Evolutionary conservation across 2,329 filamentous ascomycete genomes (phyloP), one percentile per base, ranked within the genome.

Genomic region (Alternaria triticina): DNA sequence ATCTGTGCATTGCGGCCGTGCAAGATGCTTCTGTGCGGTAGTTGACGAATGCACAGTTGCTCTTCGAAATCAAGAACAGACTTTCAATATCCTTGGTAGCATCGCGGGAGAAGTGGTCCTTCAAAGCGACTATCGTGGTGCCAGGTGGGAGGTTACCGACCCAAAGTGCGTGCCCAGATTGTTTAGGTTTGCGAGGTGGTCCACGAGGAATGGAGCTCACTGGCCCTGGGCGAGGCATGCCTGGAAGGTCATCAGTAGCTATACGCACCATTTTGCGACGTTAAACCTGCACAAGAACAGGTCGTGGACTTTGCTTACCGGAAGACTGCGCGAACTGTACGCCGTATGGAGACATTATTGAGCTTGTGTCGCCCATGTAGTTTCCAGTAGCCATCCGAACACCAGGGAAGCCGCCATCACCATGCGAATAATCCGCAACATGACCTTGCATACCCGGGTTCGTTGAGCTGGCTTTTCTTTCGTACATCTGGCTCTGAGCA

Each of bases 11-110:
- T 0, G 95, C 95, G 9, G 87, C 85, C 7, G 87, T 82, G 75
- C 94, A 97, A 6, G 89, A 88, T 4, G 84, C 82, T 72, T 97
- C 94, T 54, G 93, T 91, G 66, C 90, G 92, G 78, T 96, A 98
- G 75, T 98, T 98, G 68, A 97, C 93, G 82, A 98, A 98, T 0
- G 94, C 95, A 75, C 95, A 98, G 76, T 97, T 97, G 78, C 94
- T 97, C 79, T 97, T 97, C 0, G 94, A 95, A 44, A 98, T 98
- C 36, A 98, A 83, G 70, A 98, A 97, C 0, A 98, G 83, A 50
- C 94, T 97, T 77, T 97, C 92, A 22, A 98, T 88, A 1, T 94
- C 87, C 45, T 85, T 87, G 0, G 86, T 86, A 0, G 93, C 90
- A 68, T 94, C 91, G 66, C 88, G 89, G 65, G 92, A 96, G 61